These are phyloP conservation scores for Dittrichia graveolens DNA, from an alignment of 129 eudicot genomes.

Conservation along the genomic window DNA sequence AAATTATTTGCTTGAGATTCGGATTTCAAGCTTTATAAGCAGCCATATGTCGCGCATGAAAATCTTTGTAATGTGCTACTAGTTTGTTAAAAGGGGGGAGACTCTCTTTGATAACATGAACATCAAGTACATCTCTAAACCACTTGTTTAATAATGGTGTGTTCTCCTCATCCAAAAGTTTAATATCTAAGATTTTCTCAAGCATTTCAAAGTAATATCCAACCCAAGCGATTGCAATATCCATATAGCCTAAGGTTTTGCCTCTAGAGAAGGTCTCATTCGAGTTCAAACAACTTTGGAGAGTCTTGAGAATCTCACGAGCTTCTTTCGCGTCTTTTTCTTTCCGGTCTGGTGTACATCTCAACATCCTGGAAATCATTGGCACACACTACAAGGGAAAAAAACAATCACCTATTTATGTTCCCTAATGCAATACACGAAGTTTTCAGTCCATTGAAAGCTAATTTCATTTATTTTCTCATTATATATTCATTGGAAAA, in stretches of 20 bases:
- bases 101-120: conserved; percentile 8
- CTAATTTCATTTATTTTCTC: background rate
- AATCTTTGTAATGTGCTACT: conserved; percentile 6
- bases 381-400: conserved; percentile 27
- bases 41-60: background rate
- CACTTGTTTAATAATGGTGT: conserved; percentile 22
- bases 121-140: conserved; percentile 20
- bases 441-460: too few species aligned
- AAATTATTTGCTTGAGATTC: too few species aligned
- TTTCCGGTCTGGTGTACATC: conserved; percentile 14
- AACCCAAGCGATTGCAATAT: conserved; percentile 29
- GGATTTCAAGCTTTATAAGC: background rate
- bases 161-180: conserved; percentile 25
- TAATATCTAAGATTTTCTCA: conserved; percentile 26
- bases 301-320: conserved; percentile 25
- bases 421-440: too few species aligned
- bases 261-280: conserved; percentile 12
- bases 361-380: background rate
- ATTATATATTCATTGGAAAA: background rate
- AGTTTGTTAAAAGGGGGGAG: conserved; percentile 24
- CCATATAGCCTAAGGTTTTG: conserved; percentile 13
- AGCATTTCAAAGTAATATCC: conserved; percentile 12
- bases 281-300: conserved; percentile 3
- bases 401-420: too few species aligned
- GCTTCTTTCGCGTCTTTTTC: conserved; percentile 21